Percentiles rank a stretch among this genome's conserved stretches.
Evolutionary conservation across 1,284 basidiomycete genomes (phyloP).

Genomic region (Termitomyces sp.): DNA sequence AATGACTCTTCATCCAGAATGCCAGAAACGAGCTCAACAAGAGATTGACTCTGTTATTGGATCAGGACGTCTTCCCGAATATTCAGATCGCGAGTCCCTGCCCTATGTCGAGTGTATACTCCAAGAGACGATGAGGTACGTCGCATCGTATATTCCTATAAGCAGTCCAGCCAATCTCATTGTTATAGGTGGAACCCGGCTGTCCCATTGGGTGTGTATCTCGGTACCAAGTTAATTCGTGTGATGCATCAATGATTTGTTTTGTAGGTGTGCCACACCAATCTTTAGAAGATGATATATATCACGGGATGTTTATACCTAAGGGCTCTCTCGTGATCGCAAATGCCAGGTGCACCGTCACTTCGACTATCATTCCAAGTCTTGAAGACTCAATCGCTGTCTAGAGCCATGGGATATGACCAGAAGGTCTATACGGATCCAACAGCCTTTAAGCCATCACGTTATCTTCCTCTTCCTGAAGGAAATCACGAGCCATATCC

Average conservation of each 20-base stretch:
- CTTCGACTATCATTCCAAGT: neutral
- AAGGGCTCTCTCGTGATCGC: too few relatives aligned
- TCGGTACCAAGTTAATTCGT: slow-evolving; percentile 1
- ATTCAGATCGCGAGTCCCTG: slow-evolving; percentile 21
- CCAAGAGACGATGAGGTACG: too few relatives aligned
- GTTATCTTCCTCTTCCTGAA: neutral
- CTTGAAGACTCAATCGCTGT: neutral
- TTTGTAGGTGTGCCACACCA: too few relatives aligned
- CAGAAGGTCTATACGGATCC: neutral
- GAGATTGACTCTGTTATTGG: slow-evolving; percentile 17
- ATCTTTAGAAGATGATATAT: slow-evolving; percentile 12
- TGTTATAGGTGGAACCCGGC: too few relatives aligned
- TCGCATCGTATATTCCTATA: slow-evolving; percentile 15
- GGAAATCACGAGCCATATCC: neutral
- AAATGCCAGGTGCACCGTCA: slow-evolving; percentile 22
- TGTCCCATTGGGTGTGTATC: too few relatives aligned
- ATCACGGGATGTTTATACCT: slow-evolving; percentile 19
- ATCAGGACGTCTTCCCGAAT: slow-evolving; percentile 35
- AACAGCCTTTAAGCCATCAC: neutral
- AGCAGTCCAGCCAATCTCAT: slow-evolving; percentile 9
- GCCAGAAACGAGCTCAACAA: too few relatives aligned
- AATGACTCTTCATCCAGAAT: too few relatives aligned
- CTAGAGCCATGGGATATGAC: neutral
- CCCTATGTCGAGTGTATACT: too few relatives aligned
- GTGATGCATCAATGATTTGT: too few relatives aligned